Percentiles rank a stretch among this genome's conserved stretches.
Evolutionary conservation across 1,284 basidiomycete genomes (phyloP).

Genomic region (Mycena sp.): DNA sequence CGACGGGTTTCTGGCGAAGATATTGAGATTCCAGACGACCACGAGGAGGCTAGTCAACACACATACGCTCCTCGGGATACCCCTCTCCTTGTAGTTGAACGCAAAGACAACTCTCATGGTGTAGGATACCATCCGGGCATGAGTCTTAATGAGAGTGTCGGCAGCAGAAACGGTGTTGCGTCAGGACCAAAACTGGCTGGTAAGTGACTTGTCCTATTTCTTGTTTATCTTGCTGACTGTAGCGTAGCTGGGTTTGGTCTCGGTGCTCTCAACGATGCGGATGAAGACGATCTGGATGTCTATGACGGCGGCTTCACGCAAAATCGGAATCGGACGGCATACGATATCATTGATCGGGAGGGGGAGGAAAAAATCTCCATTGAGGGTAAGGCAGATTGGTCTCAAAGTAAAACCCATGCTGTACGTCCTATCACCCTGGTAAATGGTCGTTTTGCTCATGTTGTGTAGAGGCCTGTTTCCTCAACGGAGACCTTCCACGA

Average conservation of each 20-base stretch:
- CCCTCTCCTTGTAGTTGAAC: constrained; percentile 65
- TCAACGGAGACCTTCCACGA: constrained; percentile 68
- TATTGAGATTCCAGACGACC: constrained; percentile 58
- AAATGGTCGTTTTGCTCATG: constrained; percentile 36
- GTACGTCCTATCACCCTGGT: constrained; percentile 33
- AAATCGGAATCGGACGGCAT: constrained; percentile 69
- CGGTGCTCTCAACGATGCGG: constrained; percentile 87
- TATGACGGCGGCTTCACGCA: constrained; percentile 65
- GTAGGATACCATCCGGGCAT: constrained; percentile 79
- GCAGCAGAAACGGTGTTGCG: constrained; percentile 37
- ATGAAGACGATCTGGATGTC: constrained; percentile 90
- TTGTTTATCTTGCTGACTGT: constrained; percentile 5
- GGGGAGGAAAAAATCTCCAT: constrained; percentile 66
- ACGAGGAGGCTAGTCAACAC: constrained; percentile 87
- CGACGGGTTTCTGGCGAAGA: constrained; percentile 48
- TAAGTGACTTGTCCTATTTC: constrained; percentile 39
- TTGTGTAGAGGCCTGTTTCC: constrained; percentile 47
- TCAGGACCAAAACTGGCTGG: constrained; percentile 70
- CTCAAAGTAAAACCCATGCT: constrained; percentile 28
- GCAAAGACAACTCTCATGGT: constrained; percentile 83
- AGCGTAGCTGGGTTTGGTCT: constrained; percentile 81
- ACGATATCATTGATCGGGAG: constrained; percentile 70
- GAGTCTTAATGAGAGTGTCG: constrained; percentile 69
- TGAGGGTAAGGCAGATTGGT: constrained; percentile 37
- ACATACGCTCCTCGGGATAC: constrained; percentile 88